These are phyloP conservation scores for Ophiostoma piceae DNA, from an alignment of 2,329 filamentous ascomycete species.

Conservation along the genomic window DNA sequence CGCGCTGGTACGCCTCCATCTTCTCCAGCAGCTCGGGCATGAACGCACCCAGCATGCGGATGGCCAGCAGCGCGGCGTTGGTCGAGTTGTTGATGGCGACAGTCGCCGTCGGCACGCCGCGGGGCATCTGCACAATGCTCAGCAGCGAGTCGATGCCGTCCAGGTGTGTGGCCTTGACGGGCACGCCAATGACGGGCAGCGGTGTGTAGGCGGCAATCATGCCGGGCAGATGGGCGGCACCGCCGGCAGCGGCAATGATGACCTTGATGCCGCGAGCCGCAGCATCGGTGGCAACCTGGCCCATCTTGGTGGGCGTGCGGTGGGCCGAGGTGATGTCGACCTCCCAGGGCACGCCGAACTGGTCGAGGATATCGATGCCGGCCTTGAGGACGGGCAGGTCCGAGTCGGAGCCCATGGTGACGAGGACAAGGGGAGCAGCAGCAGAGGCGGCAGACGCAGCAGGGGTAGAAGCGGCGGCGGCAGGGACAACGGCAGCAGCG, in stretches of 20 bases:
- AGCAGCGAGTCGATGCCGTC: conserved; percentile 67
- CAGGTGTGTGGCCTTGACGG: conserved; percentile 66
- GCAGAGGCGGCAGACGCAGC: background rate
- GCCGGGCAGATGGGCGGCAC: conserved; percentile 68
- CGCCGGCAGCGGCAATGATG: conserved; percentile 70
- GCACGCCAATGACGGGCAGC: conserved; percentile 71
- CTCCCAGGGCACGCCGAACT: conserved; percentile 68
- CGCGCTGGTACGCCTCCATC: conserved; percentile 55
- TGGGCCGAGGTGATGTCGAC: conserved; percentile 76
- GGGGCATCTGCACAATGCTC: conserved; percentile 73
- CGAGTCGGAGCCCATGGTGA: conserved; percentile 81
- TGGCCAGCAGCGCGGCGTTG: conserved; percentile 48
- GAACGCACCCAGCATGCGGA: conserved; percentile 28
- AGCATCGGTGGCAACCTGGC: conserved; percentile 58
- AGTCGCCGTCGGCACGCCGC: conserved; percentile 53
- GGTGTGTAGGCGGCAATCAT: conserved; percentile 68
- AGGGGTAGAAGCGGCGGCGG: conserved; percentile 17
- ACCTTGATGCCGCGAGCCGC: conserved; percentile 63
- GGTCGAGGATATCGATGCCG: conserved; percentile 60
- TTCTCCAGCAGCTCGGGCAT: conserved; percentile 48
- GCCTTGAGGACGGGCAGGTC: conserved; percentile 64
- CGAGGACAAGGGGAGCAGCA: conserved; percentile 57
- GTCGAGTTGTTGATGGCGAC: conserved; percentile 77
- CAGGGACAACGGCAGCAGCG: background rate
- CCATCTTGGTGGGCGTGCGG: conserved; percentile 67